phyloP scores from a whole-genome alignment of 2,329 filamentous ascomycete species.

The Lasiodiplodia sp. region DNA sequence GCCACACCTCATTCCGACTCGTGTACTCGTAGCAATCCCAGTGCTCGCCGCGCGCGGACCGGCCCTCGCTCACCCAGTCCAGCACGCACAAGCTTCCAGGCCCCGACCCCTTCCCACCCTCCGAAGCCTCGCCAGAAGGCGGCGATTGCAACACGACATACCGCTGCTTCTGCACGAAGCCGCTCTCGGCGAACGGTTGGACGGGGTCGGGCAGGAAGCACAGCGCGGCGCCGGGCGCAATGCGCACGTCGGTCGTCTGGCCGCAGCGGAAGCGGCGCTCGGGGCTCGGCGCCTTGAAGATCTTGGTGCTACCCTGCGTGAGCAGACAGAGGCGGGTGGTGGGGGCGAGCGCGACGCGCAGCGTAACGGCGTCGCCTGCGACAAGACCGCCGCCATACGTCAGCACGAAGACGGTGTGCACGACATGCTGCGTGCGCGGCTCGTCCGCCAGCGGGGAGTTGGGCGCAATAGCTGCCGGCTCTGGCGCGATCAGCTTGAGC shows the following conservation, averaged over 20 bases:
- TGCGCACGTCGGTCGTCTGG: slow-evolving; percentile 58
- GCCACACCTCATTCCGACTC: slow-evolving; percentile 89
- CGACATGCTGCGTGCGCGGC: slow-evolving; percentile 36
- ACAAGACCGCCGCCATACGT: slow-evolving; percentile 96
- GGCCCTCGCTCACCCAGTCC: slow-evolving; percentile 94
- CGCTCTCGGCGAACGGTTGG: slow-evolving; percentile 84
- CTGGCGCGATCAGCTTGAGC: slow-evolving; percentile 87
- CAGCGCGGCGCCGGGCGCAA: slow-evolving; percentile 59
- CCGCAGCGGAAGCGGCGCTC: slow-evolving; percentile 46
- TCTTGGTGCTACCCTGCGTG: slow-evolving; percentile 85
- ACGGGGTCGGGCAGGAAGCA: slow-evolving; percentile 86
- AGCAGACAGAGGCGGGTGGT: slow-evolving; percentile 69
- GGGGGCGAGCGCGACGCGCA: slow-evolving; percentile 71
- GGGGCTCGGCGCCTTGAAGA: slow-evolving; percentile 70
- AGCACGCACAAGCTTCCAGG: slow-evolving; percentile 72
- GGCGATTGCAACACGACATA: slow-evolving; percentile 60
- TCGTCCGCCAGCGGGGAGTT: slow-evolving; percentile 35
- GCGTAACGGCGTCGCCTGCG: slow-evolving; percentile 80
- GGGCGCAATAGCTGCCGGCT: slow-evolving; percentile 64
- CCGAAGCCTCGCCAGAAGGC: neutral
- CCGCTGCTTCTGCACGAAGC: slow-evolving; percentile 83
- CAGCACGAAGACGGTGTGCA: slow-evolving; percentile 82
- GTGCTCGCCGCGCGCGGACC: slow-evolving; percentile 82
- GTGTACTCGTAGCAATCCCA: slow-evolving; percentile 85
- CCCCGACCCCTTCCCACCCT: neutral